A percentile compares a stretch with the other conserved stretches of the same genome.
phyloP scores from a whole-genome alignment of 23 red algal genomes.

The Gracilaria caudata region DNA sequence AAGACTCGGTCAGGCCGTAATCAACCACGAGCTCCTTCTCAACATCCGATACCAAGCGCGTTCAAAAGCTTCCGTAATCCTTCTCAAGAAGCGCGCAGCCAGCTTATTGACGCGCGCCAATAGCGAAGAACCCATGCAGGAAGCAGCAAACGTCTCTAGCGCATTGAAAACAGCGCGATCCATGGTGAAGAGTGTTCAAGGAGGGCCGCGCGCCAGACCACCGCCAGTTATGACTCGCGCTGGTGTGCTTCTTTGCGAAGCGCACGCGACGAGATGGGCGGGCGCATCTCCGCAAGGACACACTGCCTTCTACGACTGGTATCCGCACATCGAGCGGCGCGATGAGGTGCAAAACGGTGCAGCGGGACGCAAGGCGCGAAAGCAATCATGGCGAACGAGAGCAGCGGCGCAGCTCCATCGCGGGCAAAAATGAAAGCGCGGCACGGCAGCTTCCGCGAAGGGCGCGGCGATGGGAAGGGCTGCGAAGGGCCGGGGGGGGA shows the following conservation, averaged over 20 bases:
- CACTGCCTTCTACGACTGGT: not conserved
- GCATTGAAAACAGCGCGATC: constrained; percentile 28
- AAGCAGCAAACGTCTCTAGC: constrained; percentile 19
- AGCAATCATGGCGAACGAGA: not conserved
- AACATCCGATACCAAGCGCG: constrained; percentile 32
- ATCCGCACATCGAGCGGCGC: not conserved
- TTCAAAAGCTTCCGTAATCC: constrained; percentile 28
- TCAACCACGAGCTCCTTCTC: constrained; percentile 51
- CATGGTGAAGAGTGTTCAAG: constrained; percentile 29
- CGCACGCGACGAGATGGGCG: constrained; percentile 27
- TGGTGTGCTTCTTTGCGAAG: constrained; percentile 26
- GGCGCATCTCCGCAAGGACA: not conserved
- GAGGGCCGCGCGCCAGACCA: constrained; percentile 28
- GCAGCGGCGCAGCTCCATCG: too few relatives aligned
- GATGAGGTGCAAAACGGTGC: not conserved
- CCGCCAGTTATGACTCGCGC: not conserved
- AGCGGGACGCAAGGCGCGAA: not conserved
- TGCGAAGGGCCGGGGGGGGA: constrained; percentile 1
- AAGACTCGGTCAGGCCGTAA: constrained; percentile 40
- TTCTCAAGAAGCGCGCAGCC: constrained; percentile 21
- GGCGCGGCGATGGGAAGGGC: too few relatives aligned
- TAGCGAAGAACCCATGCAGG: not conserved
- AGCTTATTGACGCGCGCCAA: constrained; percentile 21
- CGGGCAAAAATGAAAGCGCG: too few relatives aligned
- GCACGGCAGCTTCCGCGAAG: not conserved